Evolutionary conservation across 768 basidiomycete species (phyloP), one percentile per base, ranked within the genome.

Genomic region (Suillus americanus): DNA sequence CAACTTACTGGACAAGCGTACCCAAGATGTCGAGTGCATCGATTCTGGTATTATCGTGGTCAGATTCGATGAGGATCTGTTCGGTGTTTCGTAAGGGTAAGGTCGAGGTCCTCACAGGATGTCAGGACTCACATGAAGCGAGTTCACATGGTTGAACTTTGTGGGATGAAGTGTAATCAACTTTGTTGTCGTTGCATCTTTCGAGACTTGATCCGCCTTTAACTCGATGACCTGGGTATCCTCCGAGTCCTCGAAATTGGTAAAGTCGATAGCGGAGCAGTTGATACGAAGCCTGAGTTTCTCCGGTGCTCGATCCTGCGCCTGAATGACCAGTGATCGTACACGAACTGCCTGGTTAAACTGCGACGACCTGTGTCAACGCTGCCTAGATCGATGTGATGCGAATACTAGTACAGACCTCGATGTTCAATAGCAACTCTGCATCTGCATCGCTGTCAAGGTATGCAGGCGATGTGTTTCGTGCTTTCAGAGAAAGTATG

Each of bases 401-500:
- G 43, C 50, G 46, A 67, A 28, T 25, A n/a, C n/a, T n/a, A 38
- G 20, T n/a, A 79, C 86, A 68, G 70, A 90, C 89, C n/a, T 83
- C 80, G 62, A 92, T 81, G 68, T 79, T 90, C 56, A 92, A 64
- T 30, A 92, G 76, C 8, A 92, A 80, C 72, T 92, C 88, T 67
- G 89, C 91, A 67, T 92, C 91, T 2, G 83, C 85, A 71, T 92
- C 89, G 69, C 88, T 90, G 65, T 84, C 78, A 62, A 92, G 80
- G 74, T 82, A 87, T 35, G 75, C 76, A 23, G 62, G 46, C 35
- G 78, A 69, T 2, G 77, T 79, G 74, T 89, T 89, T 61, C 71
- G 74, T 16, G 74, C 72, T 68, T 80, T 87, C 46, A 57, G 28
- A 0, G 71, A 66, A 18, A 90, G 66, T 63, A 92, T 82, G 28